Evolutionary conservation across 2,329 filamentous ascomycete species (phyloP), one percentile per base, ranked within the genome.

Genomic region (Nemania sp.): DNA sequence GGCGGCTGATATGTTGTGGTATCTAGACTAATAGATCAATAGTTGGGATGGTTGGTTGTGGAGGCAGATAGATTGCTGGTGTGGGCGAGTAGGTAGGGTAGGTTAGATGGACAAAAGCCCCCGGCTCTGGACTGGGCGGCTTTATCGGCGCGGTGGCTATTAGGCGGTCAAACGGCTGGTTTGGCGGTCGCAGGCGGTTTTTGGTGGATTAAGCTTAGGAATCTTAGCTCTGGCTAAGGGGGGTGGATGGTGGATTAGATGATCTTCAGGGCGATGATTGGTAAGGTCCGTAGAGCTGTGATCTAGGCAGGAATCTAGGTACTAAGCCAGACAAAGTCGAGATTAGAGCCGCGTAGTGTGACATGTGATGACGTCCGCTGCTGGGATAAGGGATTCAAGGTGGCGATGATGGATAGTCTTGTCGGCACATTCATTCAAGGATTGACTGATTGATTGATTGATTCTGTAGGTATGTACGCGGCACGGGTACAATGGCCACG

Each of bases 201-300:
- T 47, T 45, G 61, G 58, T 66, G 52, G 55, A 41, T 20, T 63
- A 56, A 22, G 49, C 26, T 35, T 51, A 60, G 52, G 49, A 51
- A 63, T 27, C 67, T 62, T 67, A 61, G 67, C 55, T 35, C 32
- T 32, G 32, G 60, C 27, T 51, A 49, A 71, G 45, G 60, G 29
- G n/a, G n/a, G n/a, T n/a, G n/a, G n/a, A n/a, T n/a, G n/a, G 53
- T 62, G 63, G 61, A 22, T 62, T 35, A 54, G 55, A 52, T 54
- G 67, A 71, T 69, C 69, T 51, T 71, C 64, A 45, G 57, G 64
- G 60, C 55, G 64, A 55, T 52, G 69, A 45, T 55, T 58, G 61
- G 62, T 53, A 45, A 66, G 56, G 38, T 24, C 22, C 13, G 32
- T 18, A 59, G 53, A 62, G 52, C 59, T 55, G 63, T n/a, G 52